A percentile compares a stretch with the other conserved stretches of the same genome.
phyloP scores from a whole-genome alignment of 129 eudicot genomes.

The Smallanthus sonchifolius region DNA sequence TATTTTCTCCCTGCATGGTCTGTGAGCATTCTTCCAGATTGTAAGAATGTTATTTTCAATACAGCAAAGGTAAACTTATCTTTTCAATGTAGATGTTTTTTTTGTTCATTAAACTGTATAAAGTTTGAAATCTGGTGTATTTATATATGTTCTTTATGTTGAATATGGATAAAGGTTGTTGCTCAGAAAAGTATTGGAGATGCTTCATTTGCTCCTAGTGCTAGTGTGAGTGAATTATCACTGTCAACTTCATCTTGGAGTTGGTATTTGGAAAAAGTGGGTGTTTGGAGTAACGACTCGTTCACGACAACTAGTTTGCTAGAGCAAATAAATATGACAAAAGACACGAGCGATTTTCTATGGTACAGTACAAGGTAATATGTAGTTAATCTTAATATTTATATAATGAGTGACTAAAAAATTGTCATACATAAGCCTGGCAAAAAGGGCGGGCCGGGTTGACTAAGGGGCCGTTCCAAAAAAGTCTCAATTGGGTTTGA shows the following conservation, averaged over 20 bases:
- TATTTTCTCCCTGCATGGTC: conserved; percentile 90
- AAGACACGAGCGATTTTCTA: conserved; percentile 66
- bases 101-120: background rate
- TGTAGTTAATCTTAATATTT: background rate
- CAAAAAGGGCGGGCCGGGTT: no score
- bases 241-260: conserved; percentile 52
- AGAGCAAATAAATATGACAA: conserved; percentile 75
- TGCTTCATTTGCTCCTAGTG: conserved; percentile 20
- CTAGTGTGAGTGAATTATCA: conserved; percentile 33
- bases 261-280: conserved; percentile 70
- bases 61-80: conserved; percentile 62
- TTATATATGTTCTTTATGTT: conserved; percentile 2
- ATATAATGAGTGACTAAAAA: background rate
- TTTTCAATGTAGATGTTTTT: background rate
- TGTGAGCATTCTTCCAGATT: conserved; percentile 84
- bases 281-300: conserved; percentile 47
- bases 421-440: background rate
- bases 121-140: conserved; percentile 7
- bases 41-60: conserved; percentile 57
- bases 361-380: conserved; percentile 81
- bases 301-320: conserved; percentile 45
- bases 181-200: conserved; percentile 43
- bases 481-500: no score
- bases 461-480: no score
- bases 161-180: conserved; percentile 35